A percentile compares a stretch with the other conserved stretches of the same genome.
These are phyloP conservation scores for Panaeolus cyanescens DNA, from an alignment of 768 basidiomycete species.

Conservation along the genomic window DNA sequence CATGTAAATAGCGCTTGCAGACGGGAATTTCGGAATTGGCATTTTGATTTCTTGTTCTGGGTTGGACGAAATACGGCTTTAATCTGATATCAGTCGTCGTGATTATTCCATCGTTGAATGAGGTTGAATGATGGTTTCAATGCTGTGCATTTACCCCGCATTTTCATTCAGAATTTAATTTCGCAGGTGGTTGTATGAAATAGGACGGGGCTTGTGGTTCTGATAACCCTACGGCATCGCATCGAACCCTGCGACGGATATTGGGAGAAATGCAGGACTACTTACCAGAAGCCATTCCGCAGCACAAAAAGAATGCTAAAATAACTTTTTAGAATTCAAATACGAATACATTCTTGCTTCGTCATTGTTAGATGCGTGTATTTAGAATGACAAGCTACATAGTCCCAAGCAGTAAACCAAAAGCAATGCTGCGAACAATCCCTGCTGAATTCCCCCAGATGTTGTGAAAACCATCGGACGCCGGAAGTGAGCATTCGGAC, in stretches of 20 bases:
- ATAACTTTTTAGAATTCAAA: background rate
- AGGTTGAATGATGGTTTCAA: background rate
- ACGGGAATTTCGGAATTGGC: background rate
- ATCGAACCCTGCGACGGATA: background rate
- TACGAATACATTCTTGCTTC: background rate
- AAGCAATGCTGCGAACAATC: too few species aligned
- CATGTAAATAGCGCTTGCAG: background rate
- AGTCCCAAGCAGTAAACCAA: too few species aligned
- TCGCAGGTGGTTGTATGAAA: too few species aligned
- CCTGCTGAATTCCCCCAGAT: too few species aligned
- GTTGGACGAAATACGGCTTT: background rate
- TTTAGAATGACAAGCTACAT: background rate
- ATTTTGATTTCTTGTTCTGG: background rate
- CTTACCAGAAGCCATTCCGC: too few species aligned
- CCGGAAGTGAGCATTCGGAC: too few species aligned
- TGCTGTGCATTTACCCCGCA: background rate
- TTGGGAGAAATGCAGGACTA: background rate
- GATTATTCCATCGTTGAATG: background rate
- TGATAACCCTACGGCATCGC: background rate
- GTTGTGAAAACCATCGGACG: too few species aligned
- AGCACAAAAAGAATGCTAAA: too few species aligned
- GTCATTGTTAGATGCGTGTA: background rate
- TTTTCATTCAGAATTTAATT: background rate
- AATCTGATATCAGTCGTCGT: background rate
- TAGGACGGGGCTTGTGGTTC: too few species aligned